A percentile compares a stretch with the other conserved stretches of the same genome.
Evolutionary conservation across 352 stramenopile genomes (phyloP).

Genomic region (Phytophthora meadii): DNA sequence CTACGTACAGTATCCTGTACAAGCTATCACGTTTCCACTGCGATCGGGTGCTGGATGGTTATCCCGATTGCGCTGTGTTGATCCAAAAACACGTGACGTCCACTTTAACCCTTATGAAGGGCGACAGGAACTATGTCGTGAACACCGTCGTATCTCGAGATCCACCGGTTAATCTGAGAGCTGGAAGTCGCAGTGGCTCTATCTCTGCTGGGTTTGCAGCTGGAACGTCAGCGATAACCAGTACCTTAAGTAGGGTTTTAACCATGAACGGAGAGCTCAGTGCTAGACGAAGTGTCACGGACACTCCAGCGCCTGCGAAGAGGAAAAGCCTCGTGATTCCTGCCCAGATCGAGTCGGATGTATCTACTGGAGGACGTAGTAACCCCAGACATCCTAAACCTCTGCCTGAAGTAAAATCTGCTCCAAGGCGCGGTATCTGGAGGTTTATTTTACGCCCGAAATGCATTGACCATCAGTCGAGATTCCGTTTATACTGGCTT

Average conservation of each 20-base stretch:
- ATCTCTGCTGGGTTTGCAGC: slow-evolving; percentile 27
- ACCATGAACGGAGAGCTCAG: slow-evolving; percentile 23
- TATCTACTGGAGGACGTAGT: slow-evolving; percentile 11
- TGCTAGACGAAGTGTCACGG: slow-evolving; percentile 11
- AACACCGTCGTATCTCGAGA: slow-evolving; percentile 10
- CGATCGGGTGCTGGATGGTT: slow-evolving; percentile 59
- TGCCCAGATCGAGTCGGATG: slow-evolving; percentile 8
- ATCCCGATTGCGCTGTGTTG: slow-evolving; percentile 45
- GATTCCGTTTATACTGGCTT: slow-evolving; percentile 55
- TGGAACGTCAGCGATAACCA: slow-evolving; percentile 30
- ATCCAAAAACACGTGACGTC: slow-evolving; percentile 23
- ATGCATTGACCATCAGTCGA: slow-evolving; percentile 64
- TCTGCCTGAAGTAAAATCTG: background rate
- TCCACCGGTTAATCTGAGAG: slow-evolving; percentile 1
- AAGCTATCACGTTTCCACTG: slow-evolving; percentile 71
- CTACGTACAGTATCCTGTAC: slow-evolving; percentile 77
- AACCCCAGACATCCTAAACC: slow-evolving; percentile 1
- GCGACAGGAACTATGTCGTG: slow-evolving; percentile 27
- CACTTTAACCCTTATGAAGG: slow-evolving; percentile 25
- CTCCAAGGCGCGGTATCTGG: slow-evolving; percentile 5
- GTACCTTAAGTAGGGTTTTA: slow-evolving; percentile 22
- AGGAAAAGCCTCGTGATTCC: slow-evolving; percentile 28
- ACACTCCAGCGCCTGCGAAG: slow-evolving; percentile 4
- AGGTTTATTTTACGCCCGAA: slow-evolving; percentile 7
- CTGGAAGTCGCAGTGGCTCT: slow-evolving; percentile 6